Conservation (phyloP, 352 stramenopile genomes). For the Globisporangium nagaii region DNA sequence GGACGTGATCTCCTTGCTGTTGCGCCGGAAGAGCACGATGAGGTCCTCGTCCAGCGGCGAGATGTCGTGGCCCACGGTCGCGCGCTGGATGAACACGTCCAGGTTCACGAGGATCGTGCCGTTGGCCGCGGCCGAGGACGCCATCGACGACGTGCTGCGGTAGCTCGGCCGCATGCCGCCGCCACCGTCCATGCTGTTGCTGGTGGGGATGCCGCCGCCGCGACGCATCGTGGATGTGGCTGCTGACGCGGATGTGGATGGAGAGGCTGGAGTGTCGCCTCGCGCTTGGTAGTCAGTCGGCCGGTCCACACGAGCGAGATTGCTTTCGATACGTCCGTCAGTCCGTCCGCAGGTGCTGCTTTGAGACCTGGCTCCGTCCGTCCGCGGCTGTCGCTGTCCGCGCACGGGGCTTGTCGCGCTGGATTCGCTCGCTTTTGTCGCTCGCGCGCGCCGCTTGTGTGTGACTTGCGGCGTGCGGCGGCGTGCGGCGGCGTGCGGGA, state of each 20-base stretch:
- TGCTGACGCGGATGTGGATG: constrained; percentile 16
- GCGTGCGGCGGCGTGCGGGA: neutral
- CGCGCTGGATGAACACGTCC: constrained; percentile 62
- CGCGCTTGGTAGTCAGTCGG: too few relatives aligned
- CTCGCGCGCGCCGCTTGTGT: neutral
- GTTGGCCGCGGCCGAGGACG: constrained; percentile 3
- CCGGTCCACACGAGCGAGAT: too few relatives aligned
- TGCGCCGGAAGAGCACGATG: constrained; percentile 79
- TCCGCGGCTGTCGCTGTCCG: too few relatives aligned
- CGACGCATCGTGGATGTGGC: constrained; percentile 23
- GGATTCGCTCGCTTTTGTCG: neutral
- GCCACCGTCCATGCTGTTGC: constrained; percentile 4
- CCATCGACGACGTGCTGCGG: constrained; percentile 14
- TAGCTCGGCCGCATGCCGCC: constrained; percentile 25
- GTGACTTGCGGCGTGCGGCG: too few relatives aligned
- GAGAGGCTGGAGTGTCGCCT: too few relatives aligned
- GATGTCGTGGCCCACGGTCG: constrained; percentile 72
- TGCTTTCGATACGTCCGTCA: neutral
- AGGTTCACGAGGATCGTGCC: constrained; percentile 70
- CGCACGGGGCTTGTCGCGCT: too few relatives aligned
- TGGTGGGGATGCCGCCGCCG: constrained; percentile 13
- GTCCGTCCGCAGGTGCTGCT: neutral
- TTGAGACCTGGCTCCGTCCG: neutral
- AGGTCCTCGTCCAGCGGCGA: constrained; percentile 64
- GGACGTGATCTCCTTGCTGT: constrained; percentile 73